Percentiles rank a stretch among this genome's conserved stretches.
These are phyloP conservation scores for Straminergon stramineum DNA, from an alignment of 225 moss, liverwort and hornwort genomes.

Conservation along the genomic window DNA sequence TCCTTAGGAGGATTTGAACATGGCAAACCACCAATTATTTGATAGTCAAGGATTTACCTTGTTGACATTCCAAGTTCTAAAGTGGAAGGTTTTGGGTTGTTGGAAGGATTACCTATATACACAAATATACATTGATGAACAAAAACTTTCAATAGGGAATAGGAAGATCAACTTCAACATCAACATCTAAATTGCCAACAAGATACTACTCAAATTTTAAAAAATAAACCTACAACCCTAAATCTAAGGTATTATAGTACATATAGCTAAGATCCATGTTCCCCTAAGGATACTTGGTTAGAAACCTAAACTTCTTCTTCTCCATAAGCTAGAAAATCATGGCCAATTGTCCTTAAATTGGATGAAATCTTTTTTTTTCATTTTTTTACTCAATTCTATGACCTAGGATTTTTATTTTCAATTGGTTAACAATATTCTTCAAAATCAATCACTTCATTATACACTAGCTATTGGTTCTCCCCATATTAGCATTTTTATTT, in stretches of 20 bases:
- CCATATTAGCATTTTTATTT: no score
- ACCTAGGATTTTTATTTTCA: not conserved
- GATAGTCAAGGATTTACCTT: not conserved
- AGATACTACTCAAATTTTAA: accelerated
- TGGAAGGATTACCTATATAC: accelerated
- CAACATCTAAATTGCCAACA: not conserved
- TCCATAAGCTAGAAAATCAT: not conserved
- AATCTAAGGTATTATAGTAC: not conserved
- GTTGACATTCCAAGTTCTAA: accelerated
- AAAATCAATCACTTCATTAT: no score
- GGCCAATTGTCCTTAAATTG: not conserved
- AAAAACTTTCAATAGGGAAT: not conserved
- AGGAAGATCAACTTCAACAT: not conserved
- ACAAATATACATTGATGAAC: not conserved
- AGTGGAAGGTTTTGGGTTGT: not conserved
- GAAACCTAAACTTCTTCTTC: not conserved
- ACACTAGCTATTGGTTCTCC: no score
- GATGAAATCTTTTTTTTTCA: not conserved
- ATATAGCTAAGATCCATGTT: not conserved
- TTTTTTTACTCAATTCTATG: not conserved
- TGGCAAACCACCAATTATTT: not conserved
- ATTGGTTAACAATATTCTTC: no score
- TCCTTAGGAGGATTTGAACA: accelerated
- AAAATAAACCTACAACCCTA: not conserved
- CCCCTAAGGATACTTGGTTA: accelerated